Base-by-base conservation (phyloP, 2,329 filamentous ascomycete genomes). In the Aspergillus unguis region DNA sequence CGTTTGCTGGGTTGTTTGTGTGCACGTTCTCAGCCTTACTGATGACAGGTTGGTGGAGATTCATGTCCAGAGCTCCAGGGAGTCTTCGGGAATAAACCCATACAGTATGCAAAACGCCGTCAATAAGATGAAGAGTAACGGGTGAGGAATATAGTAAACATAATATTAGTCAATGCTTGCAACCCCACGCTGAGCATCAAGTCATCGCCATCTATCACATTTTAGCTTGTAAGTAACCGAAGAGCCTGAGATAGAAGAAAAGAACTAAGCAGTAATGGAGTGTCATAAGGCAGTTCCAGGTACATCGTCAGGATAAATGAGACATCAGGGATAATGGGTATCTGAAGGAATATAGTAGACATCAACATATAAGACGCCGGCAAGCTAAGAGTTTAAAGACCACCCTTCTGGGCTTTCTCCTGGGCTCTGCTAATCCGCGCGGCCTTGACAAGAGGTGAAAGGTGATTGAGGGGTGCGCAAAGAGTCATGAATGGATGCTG, bases 391-490 rank as follows among this genome's bases (percentile, higher is more conserved):
- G 48, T 53, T 55, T 62, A 73, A 51, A 61, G 56, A 31, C 70
- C 67, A 38, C 71, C 85, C 71, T 89, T 89, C 59, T 85, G 82
- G 55, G 85, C 85, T 74, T 89, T 90, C 74, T 97, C 92, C 65
- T 92, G 87, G 27, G 88, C 88, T 70, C 92, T 83, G 58, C 91
- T 91, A 69, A 90, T 85, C 60, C 92, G 83, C 44, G 92, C 92
- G 38, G 91, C 88, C 65, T 86, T 84, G 48, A 97, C 92, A 54
- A 97, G 81, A 7, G 92, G 92, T 27, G 92, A 87, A 50, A 97
- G 80, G 54, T 91, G 90, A 50, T 80, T 79, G 11, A 92, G 73
- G 54, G 89, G 87, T 51, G 88, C 84, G 63, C 88, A 91, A 58
- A 80, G 72, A 65, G 85, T 85, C 86, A 92, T 90, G 69, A 92